Evolutionary conservation across 441 rosid species (phyloP).

Genomic region (Erodium trifolium): DNA sequence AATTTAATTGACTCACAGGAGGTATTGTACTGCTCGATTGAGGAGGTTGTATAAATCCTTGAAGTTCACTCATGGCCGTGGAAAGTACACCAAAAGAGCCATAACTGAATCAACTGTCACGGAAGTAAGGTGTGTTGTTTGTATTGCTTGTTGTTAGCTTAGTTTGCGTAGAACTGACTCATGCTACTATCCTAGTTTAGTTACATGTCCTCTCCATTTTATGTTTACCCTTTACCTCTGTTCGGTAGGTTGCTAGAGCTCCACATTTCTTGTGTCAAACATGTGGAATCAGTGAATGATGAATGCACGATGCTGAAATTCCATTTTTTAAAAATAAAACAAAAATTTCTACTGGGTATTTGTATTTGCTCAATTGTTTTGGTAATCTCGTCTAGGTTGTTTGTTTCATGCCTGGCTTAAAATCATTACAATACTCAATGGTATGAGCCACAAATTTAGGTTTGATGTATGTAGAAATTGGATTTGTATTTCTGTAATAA

Average conservation of each 20-base stretch:
- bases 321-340: neutral
- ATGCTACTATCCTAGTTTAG: neutral
- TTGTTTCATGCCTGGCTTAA: too few species aligned
- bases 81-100: constrained; percentile 62
- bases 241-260: neutral
- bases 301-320: neutral
- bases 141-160: constrained; percentile 2
- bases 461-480: neutral
- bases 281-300: neutral
- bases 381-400: too few species aligned
- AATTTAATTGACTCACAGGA: constrained; percentile 39
- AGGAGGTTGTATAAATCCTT: constrained; percentile 88
- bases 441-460: too few species aligned
- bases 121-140: constrained; percentile 78
- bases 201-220: neutral
- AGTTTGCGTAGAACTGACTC: neutral
- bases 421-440: too few species aligned
- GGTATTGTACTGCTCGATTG: constrained; percentile 91
- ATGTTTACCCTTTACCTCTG: neutral
- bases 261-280: neutral
- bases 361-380: too few species aligned
- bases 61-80: constrained; percentile 93
- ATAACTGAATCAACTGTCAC: constrained; percentile 73
- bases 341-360: neutral
- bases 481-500: neutral